Percentiles rank a stretch among this genome's conserved stretches.
Conservation (phyloP, 2,329 filamentous ascomycete species). For the Xylaria sp. region DNA sequence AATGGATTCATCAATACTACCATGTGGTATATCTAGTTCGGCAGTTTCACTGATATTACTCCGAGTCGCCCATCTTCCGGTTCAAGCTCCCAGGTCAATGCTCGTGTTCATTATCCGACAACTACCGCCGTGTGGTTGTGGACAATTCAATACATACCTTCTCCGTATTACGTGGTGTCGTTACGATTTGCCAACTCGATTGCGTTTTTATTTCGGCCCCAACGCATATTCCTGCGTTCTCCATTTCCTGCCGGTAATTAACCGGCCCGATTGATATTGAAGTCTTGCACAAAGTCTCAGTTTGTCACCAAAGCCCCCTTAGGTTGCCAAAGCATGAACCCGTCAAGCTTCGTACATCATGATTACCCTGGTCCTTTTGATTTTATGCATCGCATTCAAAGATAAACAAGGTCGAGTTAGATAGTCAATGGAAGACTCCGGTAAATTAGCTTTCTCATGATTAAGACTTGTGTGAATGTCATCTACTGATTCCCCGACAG, state of each 20-base stretch:
- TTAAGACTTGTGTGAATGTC: no score
- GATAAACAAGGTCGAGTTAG: no score
- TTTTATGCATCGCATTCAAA: no score
- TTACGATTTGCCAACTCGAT: neutral
- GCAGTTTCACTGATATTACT: neutral
- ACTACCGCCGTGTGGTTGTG: neutral
- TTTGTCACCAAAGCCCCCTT: neutral
- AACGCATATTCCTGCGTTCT: neutral
- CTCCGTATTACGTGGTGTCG: no score
- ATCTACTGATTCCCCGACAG: no score
- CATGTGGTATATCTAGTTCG: constrained; percentile 52
- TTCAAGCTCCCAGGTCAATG: constrained; percentile 5
- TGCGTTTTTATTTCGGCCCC: no score
- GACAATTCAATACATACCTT: neutral
- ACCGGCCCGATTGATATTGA: constrained; percentile 6
- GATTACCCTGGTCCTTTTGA: no score
- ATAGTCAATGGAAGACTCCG: no score
- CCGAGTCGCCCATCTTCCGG: neutral
- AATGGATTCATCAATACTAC: constrained; percentile 43
- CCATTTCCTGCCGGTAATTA: constrained; percentile 3
- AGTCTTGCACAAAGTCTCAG: neutral
- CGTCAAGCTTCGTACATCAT: no score
- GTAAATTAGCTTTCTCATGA: no score
- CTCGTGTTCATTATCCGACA: neutral
- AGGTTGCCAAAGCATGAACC: no score